Conservation (phyloP, 2,329 filamentous ascomycete genomes). For the Venturia asperata region DNA sequence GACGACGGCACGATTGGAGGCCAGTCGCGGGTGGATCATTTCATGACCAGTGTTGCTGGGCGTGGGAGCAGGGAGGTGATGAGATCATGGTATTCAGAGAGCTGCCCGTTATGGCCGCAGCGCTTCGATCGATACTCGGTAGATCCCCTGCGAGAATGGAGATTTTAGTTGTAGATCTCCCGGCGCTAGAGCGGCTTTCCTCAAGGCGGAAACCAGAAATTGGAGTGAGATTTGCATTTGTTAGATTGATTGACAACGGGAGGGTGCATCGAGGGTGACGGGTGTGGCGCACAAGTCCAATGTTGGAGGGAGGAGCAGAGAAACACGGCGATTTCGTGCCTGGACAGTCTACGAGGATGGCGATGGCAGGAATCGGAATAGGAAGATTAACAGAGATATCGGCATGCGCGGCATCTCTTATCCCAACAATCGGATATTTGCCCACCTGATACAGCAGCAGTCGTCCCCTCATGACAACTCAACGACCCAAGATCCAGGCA, state of each 20-base stretch:
- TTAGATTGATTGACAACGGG: neutral
- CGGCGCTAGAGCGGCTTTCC: neutral
- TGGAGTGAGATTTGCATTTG: neutral
- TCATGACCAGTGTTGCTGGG: neutral
- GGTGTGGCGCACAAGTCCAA: neutral
- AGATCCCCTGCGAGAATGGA: neutral
- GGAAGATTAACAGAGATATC: neutral
- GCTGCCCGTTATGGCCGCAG: neutral
- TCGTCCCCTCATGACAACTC: neutral
- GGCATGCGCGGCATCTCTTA: neutral
- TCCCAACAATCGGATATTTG: neutral
- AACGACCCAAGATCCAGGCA: neutral
- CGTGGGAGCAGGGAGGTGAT: neutral
- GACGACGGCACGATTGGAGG: neutral
- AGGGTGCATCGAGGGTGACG: neutral
- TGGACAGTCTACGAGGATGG: too few relatives aligned
- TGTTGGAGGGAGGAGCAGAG: neutral
- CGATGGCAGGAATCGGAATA: too few relatives aligned
- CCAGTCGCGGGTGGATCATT: neutral
- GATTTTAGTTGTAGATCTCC: slow-evolving; percentile 1
- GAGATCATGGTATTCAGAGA: neutral
- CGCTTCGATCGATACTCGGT: neutral
- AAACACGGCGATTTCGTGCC: too few relatives aligned
- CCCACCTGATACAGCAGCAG: neutral
- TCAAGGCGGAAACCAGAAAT: neutral